phyloP scores from a whole-genome alignment of 2,329 filamentous ascomycete species.

The Calycina herbarum region DNA sequence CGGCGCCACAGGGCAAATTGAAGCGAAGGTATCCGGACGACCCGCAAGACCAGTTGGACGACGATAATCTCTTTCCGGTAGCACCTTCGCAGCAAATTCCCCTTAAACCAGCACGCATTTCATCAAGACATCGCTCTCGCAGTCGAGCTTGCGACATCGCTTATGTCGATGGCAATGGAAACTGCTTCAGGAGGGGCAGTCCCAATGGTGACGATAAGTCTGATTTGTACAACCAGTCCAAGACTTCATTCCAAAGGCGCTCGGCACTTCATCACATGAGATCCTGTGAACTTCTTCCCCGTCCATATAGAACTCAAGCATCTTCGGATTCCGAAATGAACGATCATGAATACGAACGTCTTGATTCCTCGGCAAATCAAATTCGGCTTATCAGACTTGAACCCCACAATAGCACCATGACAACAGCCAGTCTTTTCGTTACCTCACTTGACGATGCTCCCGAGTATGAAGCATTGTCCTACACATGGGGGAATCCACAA shows the following conservation, averaged over 20 bases:
- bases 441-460: conserved; percentile 7
- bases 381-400: background rate
- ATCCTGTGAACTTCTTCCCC: background rate
- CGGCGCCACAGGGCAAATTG: too few relatives aligned
- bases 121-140: background rate
- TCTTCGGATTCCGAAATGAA: background rate
- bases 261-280: background rate
- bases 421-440: background rate
- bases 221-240: too few relatives aligned
- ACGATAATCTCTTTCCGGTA: too few relatives aligned
- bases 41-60: background rate
- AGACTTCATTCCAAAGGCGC: too few relatives aligned
- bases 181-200: too few relatives aligned
- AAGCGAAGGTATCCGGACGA: too few relatives aligned
- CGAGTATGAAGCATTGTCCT: conserved; percentile 12
- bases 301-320: background rate
- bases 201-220: too few relatives aligned
- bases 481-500: conserved; percentile 11
- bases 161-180: too few relatives aligned
- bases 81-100: too few relatives aligned
- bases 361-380: background rate
- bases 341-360: background rate
- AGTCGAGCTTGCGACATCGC: background rate
- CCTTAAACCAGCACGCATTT: too few relatives aligned
- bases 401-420: background rate